A percentile compares a stretch with the other conserved stretches of the same genome.
These are phyloP conservation scores for Canariomyces notabilis DNA, from an alignment of 2,329 filamentous ascomycete species.

Conservation along the genomic window DNA sequence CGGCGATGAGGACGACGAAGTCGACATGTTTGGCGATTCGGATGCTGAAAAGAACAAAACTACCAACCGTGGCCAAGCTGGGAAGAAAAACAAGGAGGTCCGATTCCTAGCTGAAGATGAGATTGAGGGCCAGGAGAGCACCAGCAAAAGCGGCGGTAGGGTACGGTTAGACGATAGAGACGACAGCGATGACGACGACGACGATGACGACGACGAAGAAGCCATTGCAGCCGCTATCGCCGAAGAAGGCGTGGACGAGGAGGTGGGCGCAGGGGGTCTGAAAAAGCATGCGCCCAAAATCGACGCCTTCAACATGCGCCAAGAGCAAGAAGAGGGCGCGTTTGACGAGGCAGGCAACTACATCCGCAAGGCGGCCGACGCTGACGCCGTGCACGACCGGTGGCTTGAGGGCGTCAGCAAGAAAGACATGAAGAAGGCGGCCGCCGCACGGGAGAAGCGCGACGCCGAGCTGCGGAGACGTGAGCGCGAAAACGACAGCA, in stretches of 20 bases:
- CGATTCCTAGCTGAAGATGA: slow-evolving; percentile 53
- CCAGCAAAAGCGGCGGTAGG: slow-evolving; percentile 68
- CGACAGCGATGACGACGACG: slow-evolving; percentile 41
- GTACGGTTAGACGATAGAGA: slow-evolving; percentile 56
- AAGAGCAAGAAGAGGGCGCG: slow-evolving; percentile 84
- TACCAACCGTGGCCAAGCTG: slow-evolving; percentile 24
- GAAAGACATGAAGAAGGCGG: slow-evolving; percentile 85
- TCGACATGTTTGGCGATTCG: slow-evolving; percentile 83
- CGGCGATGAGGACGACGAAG: slow-evolving; percentile 56
- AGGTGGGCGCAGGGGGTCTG: slow-evolving; percentile 82
- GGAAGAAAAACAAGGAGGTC: slow-evolving; percentile 60
- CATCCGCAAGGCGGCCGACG: slow-evolving; percentile 81
- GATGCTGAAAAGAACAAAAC: slow-evolving; percentile 44
- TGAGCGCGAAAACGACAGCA: slow-evolving; percentile 75
- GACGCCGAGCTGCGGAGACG: slow-evolving; percentile 70
- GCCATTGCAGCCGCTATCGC: slow-evolving; percentile 69
- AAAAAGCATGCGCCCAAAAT: slow-evolving; percentile 92
- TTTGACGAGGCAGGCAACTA: slow-evolving; percentile 93
- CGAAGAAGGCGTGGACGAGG: slow-evolving; percentile 76
- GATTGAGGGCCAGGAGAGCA: slow-evolving; percentile 74
- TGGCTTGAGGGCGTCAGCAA: slow-evolving; percentile 93
- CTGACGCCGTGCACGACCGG: slow-evolving; percentile 82
- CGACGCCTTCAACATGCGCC: slow-evolving; percentile 91
- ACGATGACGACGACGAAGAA: slow-evolving; percentile 62
- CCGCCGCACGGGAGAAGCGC: slow-evolving; percentile 78